phyloP scores from a whole-genome alignment of 768 basidiomycete genomes.

The Rhizopogon sp. region DNA sequence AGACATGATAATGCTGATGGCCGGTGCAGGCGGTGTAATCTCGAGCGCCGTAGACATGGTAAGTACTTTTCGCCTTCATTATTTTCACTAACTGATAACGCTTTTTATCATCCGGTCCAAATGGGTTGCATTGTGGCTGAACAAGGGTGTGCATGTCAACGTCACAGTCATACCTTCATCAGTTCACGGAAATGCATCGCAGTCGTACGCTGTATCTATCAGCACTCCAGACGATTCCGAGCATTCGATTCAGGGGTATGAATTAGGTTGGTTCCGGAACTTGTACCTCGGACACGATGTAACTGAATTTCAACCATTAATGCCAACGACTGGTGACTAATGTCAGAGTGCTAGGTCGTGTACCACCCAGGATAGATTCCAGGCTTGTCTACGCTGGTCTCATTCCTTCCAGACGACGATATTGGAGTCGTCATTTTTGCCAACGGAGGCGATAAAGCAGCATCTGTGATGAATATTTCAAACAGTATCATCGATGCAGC shows the following conservation, averaged over 20 bases:
- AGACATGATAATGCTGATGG: slow-evolving; percentile 15
- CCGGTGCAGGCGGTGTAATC: slow-evolving; percentile 41
- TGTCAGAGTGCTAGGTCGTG: slow-evolving; percentile 22
- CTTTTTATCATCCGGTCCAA: slow-evolving; percentile 21
- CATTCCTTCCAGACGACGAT: slow-evolving; percentile 30
- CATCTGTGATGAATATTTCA: slow-evolving; percentile 4
- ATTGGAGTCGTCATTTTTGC: slow-evolving; percentile 31
- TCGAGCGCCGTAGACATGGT: slow-evolving; percentile 40
- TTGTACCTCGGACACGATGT: slow-evolving; percentile 40
- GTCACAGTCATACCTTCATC: slow-evolving; percentile 27
- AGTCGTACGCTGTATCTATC: slow-evolving; percentile 22
- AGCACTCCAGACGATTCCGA: slow-evolving; percentile 7
- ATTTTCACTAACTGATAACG: neutral
- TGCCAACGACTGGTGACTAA: too few relatives aligned
- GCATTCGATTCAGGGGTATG: slow-evolving; percentile 33
- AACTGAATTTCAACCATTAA: neutral
- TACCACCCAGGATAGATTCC: slow-evolving; percentile 30
- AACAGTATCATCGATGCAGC: slow-evolving; percentile 20
- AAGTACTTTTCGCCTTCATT: slow-evolving; percentile 1
- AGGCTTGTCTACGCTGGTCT: slow-evolving; percentile 26
- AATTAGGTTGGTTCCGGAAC: slow-evolving; percentile 37
- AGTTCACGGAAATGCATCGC: slow-evolving; percentile 25
- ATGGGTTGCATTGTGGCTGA: slow-evolving; percentile 34
- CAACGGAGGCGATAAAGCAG: slow-evolving; percentile 20
- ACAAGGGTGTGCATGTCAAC: slow-evolving; percentile 27